phyloP scores from a whole-genome alignment of 257 asterid species.

The Solanum appendiculatum region DNA sequence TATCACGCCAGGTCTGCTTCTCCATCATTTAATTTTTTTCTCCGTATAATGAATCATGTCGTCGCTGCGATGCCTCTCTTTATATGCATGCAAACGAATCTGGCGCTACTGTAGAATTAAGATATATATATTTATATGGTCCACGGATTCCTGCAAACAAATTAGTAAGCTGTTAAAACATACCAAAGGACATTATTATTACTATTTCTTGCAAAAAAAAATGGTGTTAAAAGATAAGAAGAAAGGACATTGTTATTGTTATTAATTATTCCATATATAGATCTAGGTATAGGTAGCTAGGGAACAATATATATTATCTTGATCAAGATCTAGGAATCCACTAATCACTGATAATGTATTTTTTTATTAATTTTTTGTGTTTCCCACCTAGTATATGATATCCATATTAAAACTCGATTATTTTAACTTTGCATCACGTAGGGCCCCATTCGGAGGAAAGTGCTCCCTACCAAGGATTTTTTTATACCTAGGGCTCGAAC shows the following conservation, averaged over 20 bases:
- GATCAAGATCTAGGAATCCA: neutral
- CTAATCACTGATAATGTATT: neutral
- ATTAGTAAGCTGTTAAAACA: neutral
- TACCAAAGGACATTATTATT: neutral
- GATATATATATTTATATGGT: neutral
- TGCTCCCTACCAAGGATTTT: too few relatives aligned
- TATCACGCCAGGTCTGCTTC: conserved; percentile 31
- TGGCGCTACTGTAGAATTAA: neutral
- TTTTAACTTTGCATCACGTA: too few relatives aligned
- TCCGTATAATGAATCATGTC: neutral
- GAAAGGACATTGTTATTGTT: neutral
- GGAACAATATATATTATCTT: neutral
- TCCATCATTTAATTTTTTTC: neutral
- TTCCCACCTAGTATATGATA: too few relatives aligned
- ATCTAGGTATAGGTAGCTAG: neutral
- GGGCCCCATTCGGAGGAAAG: too few relatives aligned
- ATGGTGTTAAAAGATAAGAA: neutral
- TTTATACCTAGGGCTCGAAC: too few relatives aligned
- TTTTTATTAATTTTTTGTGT: too few relatives aligned
- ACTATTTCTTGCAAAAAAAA: neutral
- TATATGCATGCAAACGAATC: neutral
- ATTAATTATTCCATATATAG: neutral
- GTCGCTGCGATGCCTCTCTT: neutral
- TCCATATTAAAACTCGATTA: rapidly evolving
- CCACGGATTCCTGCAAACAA: neutral